Base-by-base conservation (phyloP, 192 early-diverging fungal genomes). In the Coemansia sp. region DNA sequence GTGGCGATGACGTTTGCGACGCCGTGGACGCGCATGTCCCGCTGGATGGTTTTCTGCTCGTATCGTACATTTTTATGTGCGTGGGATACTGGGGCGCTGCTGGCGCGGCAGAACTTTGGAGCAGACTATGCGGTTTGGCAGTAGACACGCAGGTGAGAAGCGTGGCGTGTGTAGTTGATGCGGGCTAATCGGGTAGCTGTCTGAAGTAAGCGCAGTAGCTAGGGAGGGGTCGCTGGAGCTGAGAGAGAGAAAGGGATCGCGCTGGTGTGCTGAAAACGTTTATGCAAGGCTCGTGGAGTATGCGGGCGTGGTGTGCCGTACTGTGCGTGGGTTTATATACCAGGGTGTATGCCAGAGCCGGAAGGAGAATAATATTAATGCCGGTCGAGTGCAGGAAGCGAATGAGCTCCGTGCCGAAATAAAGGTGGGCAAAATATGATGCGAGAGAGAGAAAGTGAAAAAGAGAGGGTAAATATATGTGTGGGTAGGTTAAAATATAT, bases 1-100 rank as follows among this genome's bases (percentile, higher is more conserved):
- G 2, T 3, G 80, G 80, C 57, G 80, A 82, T 26, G 75, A 82
- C 6, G 39, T 60, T 4, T 68, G 64, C 39, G 80, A 77, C 38
- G 75, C 49, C 44, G 79, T 74, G 17, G 74, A 74, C 16, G 69
- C 72, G 35, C 62, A 71, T 61, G 72, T 63, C 63, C 71, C 75
- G 57, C 63, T 75, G 33, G 80, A 62, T 19, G 69, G 32, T 58
- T 72, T 67, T 57, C 65, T 65, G 60, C 38, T 73, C 60, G 37
- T 40, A 28, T 63, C 64, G 63, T 76, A 66, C 80, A 82, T 82
- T 13, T 10, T 58, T 49, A 9, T 69, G 23, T 38, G 57, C 28
- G 26, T 26, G 9, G 23, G 26, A 28, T 26, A 30, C 52, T 28
- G 13, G 19, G 52, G 52, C 23, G 49, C 49, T 23, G 49, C 49